Evolutionary conservation across 129 eudicot species (phyloP), one percentile per base, ranked within the genome.

Genomic region (Erigeron canadensis): DNA sequence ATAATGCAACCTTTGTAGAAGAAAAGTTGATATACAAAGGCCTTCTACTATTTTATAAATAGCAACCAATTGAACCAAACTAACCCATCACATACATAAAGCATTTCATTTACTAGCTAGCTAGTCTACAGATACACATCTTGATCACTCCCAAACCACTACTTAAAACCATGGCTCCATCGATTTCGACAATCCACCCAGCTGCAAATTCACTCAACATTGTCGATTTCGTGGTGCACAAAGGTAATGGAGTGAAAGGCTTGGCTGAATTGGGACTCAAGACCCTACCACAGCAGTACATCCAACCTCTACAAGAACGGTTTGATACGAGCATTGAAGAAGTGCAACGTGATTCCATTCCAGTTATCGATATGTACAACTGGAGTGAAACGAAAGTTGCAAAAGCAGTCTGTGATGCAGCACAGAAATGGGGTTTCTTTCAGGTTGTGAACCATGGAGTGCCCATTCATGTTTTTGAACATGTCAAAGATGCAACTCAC

Each of bases 351-450:
- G 71, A 80, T 15, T 70, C 81, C 54, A 69, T 85, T 65, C 90
- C 90, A 16, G 53, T 77, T 19, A 76, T 85, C 57, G 85, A 86
- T 65, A 75, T 88, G 71, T 78, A 88, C 54, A 70, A 83, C 21
- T 79, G 75, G 71, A 86, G 79, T 59, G 88, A 83, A 40, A 86
- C 85, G 3, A 75, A 69, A 9, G 81, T 83, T 1, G 88, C 76
- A 0, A 59, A 73, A n/a, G 70, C 72, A 5, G 69, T 88, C 43
- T 83, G 96, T 40, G 79, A 79, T 11, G 96, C 96, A 0, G 85
- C 96, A 2, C 74, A 59, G 23, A 84, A 79, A 51, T 79, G 87
- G 91, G 96, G 96, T 10, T 88, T 88, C 75, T 85, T 88, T 77
- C 88, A 85, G 74, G 74, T 88, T 12, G 78, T 85, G 15, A 85